Conservation (phyloP, 495 filamentous ascomycete genomes). For the Neurospora sp. region DNA sequence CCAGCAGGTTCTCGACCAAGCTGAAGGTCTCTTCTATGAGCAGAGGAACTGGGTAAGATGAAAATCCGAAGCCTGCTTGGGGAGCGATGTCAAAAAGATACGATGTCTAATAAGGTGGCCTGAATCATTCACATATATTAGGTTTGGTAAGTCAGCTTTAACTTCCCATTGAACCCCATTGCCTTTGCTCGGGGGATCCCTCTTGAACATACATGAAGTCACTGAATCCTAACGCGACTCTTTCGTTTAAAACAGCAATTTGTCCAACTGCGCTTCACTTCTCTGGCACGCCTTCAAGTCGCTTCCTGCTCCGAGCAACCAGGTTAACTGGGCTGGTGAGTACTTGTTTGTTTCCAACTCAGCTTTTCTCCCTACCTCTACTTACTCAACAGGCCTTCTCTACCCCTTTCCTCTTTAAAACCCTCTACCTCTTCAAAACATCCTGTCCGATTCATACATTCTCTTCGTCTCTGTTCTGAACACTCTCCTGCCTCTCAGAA, state of each 20-base stretch:
- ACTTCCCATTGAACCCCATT: background rate
- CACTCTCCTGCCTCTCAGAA: slow-evolving; percentile 4
- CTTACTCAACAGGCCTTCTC: background rate
- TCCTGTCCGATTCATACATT: background rate
- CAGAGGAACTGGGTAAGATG: slow-evolving; percentile 78
- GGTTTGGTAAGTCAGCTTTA: slow-evolving; percentile 43
- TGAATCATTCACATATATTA: slow-evolving; percentile 15
- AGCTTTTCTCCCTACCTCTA: background rate
- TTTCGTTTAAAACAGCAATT: slow-evolving; percentile 47
- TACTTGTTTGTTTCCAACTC: background rate
- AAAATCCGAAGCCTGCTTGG: background rate
- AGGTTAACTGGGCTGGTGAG: slow-evolving; percentile 79
- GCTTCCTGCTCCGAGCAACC: slow-evolving; percentile 58
- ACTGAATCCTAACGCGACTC: background rate
- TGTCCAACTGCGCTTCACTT: slow-evolving; percentile 73
- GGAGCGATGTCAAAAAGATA: background rate
- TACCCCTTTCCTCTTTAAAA: background rate
- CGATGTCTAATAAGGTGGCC: background rate
- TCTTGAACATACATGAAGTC: background rate
- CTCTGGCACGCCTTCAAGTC: slow-evolving; percentile 80
- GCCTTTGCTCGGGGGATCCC: background rate
- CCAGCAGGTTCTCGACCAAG: slow-evolving; percentile 60
- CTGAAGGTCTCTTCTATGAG: slow-evolving; percentile 58
- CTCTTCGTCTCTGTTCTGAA: slow-evolving; percentile 10
- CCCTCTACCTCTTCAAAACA: background rate